phyloP scores from a whole-genome alignment of 148 eudicot genomes.

The Nyssa sinensis region DNA sequence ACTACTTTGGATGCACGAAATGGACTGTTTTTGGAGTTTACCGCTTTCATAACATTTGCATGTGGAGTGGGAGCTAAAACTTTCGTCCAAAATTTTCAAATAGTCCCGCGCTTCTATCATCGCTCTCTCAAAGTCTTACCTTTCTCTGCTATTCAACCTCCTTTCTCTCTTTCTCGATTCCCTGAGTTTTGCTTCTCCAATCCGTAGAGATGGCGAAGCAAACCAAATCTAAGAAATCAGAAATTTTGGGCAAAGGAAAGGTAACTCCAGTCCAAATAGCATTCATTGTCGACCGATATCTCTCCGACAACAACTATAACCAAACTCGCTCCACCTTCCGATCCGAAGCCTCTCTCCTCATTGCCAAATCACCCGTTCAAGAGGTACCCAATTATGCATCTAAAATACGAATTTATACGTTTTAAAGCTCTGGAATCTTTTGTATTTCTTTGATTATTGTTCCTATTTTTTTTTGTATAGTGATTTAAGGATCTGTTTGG shows the following conservation, averaged over 20 bases:
- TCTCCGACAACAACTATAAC: slow-evolving; percentile 57
- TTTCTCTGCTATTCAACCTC: too few relatives aligned
- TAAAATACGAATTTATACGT: background rate
- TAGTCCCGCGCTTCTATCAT: slow-evolving; percentile 25
- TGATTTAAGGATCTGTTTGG: background rate
- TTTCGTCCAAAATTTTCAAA: slow-evolving; percentile 26
- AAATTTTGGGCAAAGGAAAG: slow-evolving; percentile 56
- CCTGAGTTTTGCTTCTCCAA: background rate
- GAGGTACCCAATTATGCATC: slow-evolving; percentile 30
- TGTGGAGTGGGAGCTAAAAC: background rate
- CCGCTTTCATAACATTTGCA: background rate
- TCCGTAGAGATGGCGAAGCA: slow-evolving; percentile 43
- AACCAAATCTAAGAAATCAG: slow-evolving; percentile 30
- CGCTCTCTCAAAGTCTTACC: background rate
- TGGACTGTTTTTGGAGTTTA: too few relatives aligned
- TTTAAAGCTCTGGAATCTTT: background rate
- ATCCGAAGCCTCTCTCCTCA: slow-evolving; percentile 60
- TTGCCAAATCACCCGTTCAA: slow-evolving; percentile 49
- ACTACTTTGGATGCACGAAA: too few relatives aligned
- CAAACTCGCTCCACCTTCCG: slow-evolving; percentile 62
- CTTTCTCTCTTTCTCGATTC: slow-evolving; percentile 3
- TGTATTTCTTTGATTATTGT: background rate
- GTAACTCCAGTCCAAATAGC: slow-evolving; percentile 80
- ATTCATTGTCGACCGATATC: slow-evolving; percentile 78
- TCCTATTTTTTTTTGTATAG: background rate